A percentile compares a stretch with the other conserved stretches of the same genome.
phyloP scores from a whole-genome alignment of 2,329 filamentous ascomycete genomes.

The Penicillium sp. region DNA sequence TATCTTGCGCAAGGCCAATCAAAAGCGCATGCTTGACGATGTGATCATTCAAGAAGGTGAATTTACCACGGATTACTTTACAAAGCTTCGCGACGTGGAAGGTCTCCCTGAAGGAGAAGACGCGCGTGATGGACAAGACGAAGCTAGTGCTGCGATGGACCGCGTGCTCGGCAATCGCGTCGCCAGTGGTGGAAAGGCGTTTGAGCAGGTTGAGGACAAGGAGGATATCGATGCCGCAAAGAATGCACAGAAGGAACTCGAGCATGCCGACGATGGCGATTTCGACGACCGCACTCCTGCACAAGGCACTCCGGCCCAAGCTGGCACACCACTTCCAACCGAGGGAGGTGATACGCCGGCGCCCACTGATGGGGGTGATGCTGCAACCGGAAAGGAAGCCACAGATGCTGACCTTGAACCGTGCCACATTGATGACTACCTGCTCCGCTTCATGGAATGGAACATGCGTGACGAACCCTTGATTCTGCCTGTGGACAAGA shows the following conservation, averaged over 20 bases:
- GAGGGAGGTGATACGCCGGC: slow-evolving; percentile 24
- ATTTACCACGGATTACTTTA: slow-evolving; percentile 95
- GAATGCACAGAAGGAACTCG: slow-evolving; percentile 79
- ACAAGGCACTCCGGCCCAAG: slow-evolving; percentile 30
- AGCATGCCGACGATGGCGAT: slow-evolving; percentile 75
- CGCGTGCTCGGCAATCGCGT: slow-evolving; percentile 68
- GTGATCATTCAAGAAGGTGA: slow-evolving; percentile 97
- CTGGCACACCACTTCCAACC: slow-evolving; percentile 34
- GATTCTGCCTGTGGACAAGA: slow-evolving; percentile 43
- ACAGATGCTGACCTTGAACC: slow-evolving; percentile 44
- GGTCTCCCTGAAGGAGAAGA: slow-evolving; percentile 60
- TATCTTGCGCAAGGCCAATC: slow-evolving; percentile 90
- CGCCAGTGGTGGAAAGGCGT: slow-evolving; percentile 61
- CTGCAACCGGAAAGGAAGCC: slow-evolving; percentile 17
- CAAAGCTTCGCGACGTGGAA: slow-evolving; percentile 59
- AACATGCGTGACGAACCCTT: slow-evolving; percentile 47
- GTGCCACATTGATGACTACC: slow-evolving; percentile 66
- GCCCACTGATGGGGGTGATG: not conserved
- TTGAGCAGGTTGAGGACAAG: slow-evolving; percentile 85
- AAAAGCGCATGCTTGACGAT: slow-evolving; percentile 96
- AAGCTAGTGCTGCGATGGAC: slow-evolving; percentile 78
- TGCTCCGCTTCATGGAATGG: slow-evolving; percentile 64
- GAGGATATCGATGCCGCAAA: slow-evolving; percentile 88
- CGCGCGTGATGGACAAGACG: slow-evolving; percentile 57
- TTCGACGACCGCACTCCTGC: slow-evolving; percentile 60